These are phyloP conservation scores for Berberis thunbergii DNA, from an alignment of 164 flowering plant species.

Conservation along the genomic window DNA sequence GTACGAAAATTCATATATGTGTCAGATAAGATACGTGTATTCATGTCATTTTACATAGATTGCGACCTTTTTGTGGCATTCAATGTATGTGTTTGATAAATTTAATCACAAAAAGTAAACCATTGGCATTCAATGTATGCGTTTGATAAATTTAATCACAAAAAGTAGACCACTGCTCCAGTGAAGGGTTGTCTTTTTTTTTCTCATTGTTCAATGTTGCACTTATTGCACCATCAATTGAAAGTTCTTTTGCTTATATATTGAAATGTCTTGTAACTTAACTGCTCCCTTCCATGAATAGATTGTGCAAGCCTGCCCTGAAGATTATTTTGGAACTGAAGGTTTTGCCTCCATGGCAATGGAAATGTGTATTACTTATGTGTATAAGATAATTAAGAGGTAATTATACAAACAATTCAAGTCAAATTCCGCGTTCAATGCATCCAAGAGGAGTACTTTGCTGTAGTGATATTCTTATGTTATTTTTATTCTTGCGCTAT, in stretches of 20 bases:
- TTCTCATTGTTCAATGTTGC: no score
- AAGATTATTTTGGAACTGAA: slow-evolving; percentile 47
- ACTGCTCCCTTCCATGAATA: slow-evolving; percentile 16
- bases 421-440: not conserved
- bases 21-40: no score
- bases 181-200: no score
- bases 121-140: no score
- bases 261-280: not conserved
- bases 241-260: not conserved
- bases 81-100: no score
- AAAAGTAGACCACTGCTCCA: no score
- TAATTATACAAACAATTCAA: slow-evolving; percentile 11
- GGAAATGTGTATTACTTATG: slow-evolving; percentile 60
- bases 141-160: no score
- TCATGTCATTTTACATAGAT: no score
- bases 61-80: no score
- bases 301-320: slow-evolving; percentile 75
- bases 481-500: not conserved
- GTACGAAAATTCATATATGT: no score
- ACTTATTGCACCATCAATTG: no score
- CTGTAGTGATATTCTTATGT: not conserved
- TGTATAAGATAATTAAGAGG: slow-evolving; percentile 43
- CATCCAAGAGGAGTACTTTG: not conserved
- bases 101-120: no score
- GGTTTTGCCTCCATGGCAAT: slow-evolving; percentile 34